A percentile compares a stretch with the other conserved stretches of the same genome.
Evolutionary conservation across 1,284 basidiomycete genomes (phyloP).

Genomic region (Ceratobasidium sp.): DNA sequence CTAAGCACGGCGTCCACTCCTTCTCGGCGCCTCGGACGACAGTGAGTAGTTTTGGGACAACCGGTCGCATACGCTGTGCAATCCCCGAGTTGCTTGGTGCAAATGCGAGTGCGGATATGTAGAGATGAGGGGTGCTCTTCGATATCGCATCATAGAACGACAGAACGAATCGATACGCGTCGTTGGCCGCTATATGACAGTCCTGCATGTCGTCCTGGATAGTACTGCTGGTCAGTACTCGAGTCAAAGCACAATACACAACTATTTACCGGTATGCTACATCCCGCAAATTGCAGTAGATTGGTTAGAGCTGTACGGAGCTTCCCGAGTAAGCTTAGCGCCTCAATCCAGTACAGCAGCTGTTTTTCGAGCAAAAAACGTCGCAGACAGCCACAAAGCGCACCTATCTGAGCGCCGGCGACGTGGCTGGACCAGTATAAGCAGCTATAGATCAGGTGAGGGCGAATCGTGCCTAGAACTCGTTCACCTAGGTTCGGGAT

Average conservation of each 20-base stretch:
- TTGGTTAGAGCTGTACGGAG: neutral
- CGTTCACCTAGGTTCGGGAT: neutral
- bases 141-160: slow-evolving; percentile 21
- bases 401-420: neutral
- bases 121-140: slow-evolving; percentile 8
- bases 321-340: neutral
- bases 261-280: neutral
- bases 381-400: neutral
- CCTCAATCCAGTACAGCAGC: slow-evolving; percentile 26
- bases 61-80: neutral
- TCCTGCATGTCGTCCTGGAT: neutral
- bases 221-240: neutral
- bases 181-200: neutral
- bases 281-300: neutral
- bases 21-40: neutral
- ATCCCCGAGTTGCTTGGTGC: neutral
- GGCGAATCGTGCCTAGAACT: neutral
- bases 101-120: slow-evolving; percentile 22
- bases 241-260: no score
- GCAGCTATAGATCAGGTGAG: slow-evolving; percentile 10
- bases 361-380: neutral
- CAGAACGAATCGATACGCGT: neutral
- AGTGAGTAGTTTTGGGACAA: neutral
- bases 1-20: no score
- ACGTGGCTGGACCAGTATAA: slow-evolving; percentile 21